These are phyloP conservation scores for Saturnispora mendoncae DNA, from an alignment of 805 yeast species.

Conservation along the genomic window DNA sequence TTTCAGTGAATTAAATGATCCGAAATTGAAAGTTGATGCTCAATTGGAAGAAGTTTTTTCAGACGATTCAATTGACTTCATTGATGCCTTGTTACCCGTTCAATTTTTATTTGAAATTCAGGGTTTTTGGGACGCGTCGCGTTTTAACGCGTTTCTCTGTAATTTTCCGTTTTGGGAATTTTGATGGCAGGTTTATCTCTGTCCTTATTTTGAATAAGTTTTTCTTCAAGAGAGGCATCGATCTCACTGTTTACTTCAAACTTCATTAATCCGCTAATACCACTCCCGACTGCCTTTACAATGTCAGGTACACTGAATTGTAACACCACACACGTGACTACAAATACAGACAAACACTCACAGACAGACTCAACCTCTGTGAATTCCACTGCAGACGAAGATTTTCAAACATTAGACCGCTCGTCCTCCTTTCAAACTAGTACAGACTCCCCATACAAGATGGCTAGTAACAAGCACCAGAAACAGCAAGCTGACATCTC, in stretches of 20 bases:
- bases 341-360: background rate
- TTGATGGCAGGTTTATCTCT: background rate
- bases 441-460: slow-evolving; percentile 23
- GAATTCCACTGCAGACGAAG: slow-evolving; percentile 29
- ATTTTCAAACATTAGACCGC: slow-evolving; percentile 25
- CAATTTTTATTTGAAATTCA: background rate
- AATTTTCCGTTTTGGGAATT: background rate
- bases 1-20: slow-evolving; percentile 49
- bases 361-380: slow-evolving; percentile 22
- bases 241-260: too few species aligned
- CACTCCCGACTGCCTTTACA: background rate
- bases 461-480: slow-evolving; percentile 2
- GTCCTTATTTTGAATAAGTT: slow-evolving; percentile 11
- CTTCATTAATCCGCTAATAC: too few species aligned
- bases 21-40: slow-evolving; percentile 51
- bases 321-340: slow-evolving; percentile 11
- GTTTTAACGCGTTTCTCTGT: background rate
- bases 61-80: too few species aligned
- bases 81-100: too few species aligned
- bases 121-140: background rate
- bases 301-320: background rate
- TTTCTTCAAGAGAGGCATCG: too few species aligned
- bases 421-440: slow-evolving; percentile 33
- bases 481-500: slow-evolving; percentile 3
- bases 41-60: background rate